Evolutionary conservation across 768 basidiomycete species (phyloP).

Genomic region (Russula compacta): DNA sequence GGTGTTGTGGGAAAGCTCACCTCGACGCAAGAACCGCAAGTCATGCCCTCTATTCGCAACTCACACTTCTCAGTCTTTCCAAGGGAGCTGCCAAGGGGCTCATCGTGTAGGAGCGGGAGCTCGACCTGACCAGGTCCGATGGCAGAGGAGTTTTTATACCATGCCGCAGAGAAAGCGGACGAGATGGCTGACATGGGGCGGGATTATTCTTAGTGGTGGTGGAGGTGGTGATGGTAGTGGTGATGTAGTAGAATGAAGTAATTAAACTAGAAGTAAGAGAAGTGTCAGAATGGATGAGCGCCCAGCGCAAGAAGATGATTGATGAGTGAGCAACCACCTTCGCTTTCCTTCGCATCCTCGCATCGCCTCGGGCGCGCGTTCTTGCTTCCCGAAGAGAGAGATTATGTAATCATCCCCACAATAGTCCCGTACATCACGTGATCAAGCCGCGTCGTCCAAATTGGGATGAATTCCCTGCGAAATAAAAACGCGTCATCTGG

Average conservation of each 20-base stretch:
- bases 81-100: slow-evolving; percentile 24
- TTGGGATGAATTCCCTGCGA: too few species aligned
- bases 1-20: slow-evolving; percentile 32
- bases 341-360: too few species aligned
- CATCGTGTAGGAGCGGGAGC: slow-evolving; percentile 23
- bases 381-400: neutral
- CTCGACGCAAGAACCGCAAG: slow-evolving; percentile 83
- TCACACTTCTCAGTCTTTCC: slow-evolving; percentile 50
- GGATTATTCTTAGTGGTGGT: neutral
- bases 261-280: neutral
- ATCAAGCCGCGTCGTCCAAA: neutral
- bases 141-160: neutral
- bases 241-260: neutral
- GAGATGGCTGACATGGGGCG: slow-evolving; percentile 10
- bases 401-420: neutral
- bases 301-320: neutral
- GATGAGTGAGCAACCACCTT: neutral
- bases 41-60: slow-evolving; percentile 82
- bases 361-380: too few species aligned
- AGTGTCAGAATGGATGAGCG: neutral
- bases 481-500: too few species aligned
- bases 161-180: slow-evolving; percentile 7
- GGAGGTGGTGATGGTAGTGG: neutral
- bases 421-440: neutral
- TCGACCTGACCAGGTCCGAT: slow-evolving; percentile 24